Conservation (phyloP, 306 rosid genomes). For the Psophocarpus tetragonolobus region DNA sequence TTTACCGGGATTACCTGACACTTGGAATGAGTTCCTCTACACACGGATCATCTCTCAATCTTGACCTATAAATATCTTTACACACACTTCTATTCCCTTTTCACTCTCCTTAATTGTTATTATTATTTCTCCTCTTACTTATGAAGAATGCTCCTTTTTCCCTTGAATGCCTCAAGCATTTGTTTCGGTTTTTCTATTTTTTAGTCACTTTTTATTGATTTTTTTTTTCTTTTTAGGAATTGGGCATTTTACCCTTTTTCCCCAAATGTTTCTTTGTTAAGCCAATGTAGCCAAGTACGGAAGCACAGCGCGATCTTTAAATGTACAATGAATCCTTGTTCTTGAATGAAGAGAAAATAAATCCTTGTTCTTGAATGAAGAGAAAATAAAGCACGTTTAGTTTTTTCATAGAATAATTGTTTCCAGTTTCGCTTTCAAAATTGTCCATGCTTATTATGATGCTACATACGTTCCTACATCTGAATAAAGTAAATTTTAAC, state of each 20-base stretch:
- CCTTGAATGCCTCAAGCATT: conserved; percentile 31
- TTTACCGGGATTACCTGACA: conserved; percentile 92
- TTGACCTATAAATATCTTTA: conserved; percentile 49
- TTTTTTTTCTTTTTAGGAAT: conserved; percentile 33
- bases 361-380: conserved; percentile 31
- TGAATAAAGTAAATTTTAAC: too few relatives aligned
- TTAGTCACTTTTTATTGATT: conserved; percentile 33
- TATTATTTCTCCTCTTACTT: conserved; percentile 28
- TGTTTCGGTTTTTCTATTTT: conserved; percentile 38
- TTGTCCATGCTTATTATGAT: neutral
- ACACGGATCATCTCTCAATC: conserved; percentile 74
- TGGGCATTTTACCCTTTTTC: conserved; percentile 1
- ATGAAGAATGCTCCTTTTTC: neutral
- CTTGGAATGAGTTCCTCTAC: conserved; percentile 92
- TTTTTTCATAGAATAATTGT: neutral
- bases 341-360: conserved; percentile 40
- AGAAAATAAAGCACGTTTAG: conserved; percentile 37
- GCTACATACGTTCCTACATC: neutral
- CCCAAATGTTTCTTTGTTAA: conserved; percentile 30
- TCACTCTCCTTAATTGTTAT: conserved; percentile 32
- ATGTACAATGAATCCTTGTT: conserved; percentile 44
- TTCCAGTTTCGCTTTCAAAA: neutral
- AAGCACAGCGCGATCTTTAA: conserved; percentile 31
- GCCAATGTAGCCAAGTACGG: conserved; percentile 21
- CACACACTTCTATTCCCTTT: conserved; percentile 11